A percentile compares a stretch with the other conserved stretches of the same genome.
Conservation (phyloP, 1,284 basidiomycete genomes). For the Cystobasidium sp. region DNA sequence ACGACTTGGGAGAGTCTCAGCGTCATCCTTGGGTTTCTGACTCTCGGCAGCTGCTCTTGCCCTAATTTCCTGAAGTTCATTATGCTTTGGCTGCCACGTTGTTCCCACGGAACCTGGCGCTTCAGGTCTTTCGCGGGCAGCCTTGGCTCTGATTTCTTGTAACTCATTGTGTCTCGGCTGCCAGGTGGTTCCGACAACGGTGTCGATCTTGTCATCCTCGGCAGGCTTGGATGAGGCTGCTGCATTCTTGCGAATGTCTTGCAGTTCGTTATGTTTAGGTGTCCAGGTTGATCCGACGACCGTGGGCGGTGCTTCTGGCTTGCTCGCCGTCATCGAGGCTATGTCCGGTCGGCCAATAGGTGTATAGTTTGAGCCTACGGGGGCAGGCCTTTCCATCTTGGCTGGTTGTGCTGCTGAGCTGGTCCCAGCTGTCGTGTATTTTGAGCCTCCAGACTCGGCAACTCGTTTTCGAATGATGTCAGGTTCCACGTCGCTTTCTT, state of each 20-base stretch:
- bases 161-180: constrained; percentile 55
- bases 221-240: constrained; percentile 52
- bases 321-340: constrained; percentile 44
- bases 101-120: constrained; percentile 52
- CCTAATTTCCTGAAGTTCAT: constrained; percentile 55
- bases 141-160: constrained; percentile 49
- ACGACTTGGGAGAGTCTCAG: neutral
- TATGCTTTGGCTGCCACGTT: constrained; percentile 54
- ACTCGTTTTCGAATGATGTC: constrained; percentile 81
- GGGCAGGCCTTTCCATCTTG: constrained; percentile 52
- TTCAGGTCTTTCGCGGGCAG: constrained; percentile 46
- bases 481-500: constrained; percentile 83
- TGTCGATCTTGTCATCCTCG: constrained; percentile 11
- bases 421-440: constrained; percentile 67
- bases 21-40: constrained; percentile 3
- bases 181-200: constrained; percentile 57
- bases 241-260: constrained; percentile 50
- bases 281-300: constrained; percentile 55
- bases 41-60: constrained; percentile 54
- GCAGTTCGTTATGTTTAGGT: constrained; percentile 55
- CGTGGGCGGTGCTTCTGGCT: constrained; percentile 40
- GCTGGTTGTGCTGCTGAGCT: constrained; percentile 59
- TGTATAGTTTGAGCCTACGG: constrained; percentile 51
- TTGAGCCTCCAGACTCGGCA: constrained; percentile 88
- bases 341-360: constrained; percentile 57